Conservation (phyloP, 352 stramenopile species). For the Globisporangium cylindrosporum region DNA sequence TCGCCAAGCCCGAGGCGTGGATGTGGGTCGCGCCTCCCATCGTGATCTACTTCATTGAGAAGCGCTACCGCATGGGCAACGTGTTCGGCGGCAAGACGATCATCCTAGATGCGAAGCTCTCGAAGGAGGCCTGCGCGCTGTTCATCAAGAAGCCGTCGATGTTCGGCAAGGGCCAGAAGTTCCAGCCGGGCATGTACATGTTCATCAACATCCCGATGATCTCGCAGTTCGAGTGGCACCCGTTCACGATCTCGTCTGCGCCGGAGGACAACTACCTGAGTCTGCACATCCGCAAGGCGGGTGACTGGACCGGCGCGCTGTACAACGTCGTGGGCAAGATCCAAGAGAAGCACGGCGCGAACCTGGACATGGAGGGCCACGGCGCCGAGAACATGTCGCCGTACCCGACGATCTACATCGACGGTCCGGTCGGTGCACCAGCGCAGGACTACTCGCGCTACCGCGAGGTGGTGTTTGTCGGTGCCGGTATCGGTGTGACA, state of each 20-base stretch:
- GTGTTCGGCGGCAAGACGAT: conserved; percentile 49
- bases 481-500: conserved; percentile 67
- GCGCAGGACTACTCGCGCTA: conserved; percentile 65
- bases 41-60: conserved; percentile 60
- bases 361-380: conserved; percentile 30
- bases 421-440: conserved; percentile 56
- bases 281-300: conserved; percentile 64
- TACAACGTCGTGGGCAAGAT: conserved; percentile 46
- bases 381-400: conserved; percentile 24
- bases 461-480: conserved; percentile 62
- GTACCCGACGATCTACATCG: conserved; percentile 53
- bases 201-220: conserved; percentile 81
- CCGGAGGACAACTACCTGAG: conserved; percentile 66
- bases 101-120: conserved; percentile 47
- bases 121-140: conserved; percentile 53
- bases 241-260: conserved; percentile 87
- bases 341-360: conserved; percentile 22
- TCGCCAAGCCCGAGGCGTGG: conserved; percentile 49
- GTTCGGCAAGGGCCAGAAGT: conserved; percentile 48
- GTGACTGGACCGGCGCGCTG: conserved; percentile 65
- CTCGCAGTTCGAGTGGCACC: conserved; percentile 83
- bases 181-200: conserved; percentile 76
- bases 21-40: conserved; percentile 56
- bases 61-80: conserved; percentile 54
- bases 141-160: conserved; percentile 61